phyloP scores from a whole-genome alignment of 23 red algal species.

The Cyanidium caldarium region DNA sequence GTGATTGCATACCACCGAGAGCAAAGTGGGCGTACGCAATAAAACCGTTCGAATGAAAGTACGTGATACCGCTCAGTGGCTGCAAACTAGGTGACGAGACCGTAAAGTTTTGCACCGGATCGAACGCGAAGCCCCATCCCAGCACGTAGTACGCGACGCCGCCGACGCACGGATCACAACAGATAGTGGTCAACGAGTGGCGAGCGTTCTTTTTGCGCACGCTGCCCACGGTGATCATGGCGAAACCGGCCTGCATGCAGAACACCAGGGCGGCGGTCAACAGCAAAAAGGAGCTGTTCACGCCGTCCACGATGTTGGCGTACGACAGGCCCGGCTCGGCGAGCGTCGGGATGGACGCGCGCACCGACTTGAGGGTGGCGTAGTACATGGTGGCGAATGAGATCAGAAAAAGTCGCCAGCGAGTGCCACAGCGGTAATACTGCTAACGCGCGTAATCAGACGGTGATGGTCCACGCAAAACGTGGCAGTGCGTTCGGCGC shows the following conservation, averaged over 20 bases:
- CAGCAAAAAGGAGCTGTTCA: slow-evolving; percentile 66
- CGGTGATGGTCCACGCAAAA: too few species aligned
- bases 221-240: slow-evolving; percentile 27
- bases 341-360: too few species aligned
- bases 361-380: too few species aligned
- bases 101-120: neutral
- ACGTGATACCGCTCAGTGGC: neutral
- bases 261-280: slow-evolving; percentile 76
- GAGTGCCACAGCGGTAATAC: too few species aligned
- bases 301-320: slow-evolving; percentile 6
- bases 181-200: slow-evolving; percentile 61
- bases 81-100: too few species aligned
- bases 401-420: too few species aligned
- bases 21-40: slow-evolving; percentile 53
- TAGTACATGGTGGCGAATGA: too few species aligned
- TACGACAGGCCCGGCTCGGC: too few species aligned
- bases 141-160: slow-evolving; percentile 69
- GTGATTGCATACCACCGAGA: slow-evolving; percentile 19
- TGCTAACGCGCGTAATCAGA: too few species aligned
- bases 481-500: too few species aligned
- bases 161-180: slow-evolving; percentile 69
- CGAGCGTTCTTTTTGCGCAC: slow-evolving; percentile 55
- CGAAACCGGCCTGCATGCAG: slow-evolving; percentile 72
- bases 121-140: slow-evolving; percentile 79
- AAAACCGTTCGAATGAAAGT: slow-evolving; percentile 29